Conservation (phyloP, 768 basidiomycete species). For the Macrolepiota dolichaula region DNA sequence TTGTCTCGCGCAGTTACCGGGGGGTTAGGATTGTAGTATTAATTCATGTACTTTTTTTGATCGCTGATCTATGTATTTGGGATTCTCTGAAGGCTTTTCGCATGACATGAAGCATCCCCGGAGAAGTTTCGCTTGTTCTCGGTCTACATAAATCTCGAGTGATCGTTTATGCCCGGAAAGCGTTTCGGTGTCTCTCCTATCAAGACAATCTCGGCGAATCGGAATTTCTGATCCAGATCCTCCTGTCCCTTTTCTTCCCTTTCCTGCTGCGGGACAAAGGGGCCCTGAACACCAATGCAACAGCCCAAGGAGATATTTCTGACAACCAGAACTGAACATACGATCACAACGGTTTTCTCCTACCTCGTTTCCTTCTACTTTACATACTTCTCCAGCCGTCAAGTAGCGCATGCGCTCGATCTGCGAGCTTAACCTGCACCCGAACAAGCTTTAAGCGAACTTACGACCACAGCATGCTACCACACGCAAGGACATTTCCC, state of each 20-base stretch:
- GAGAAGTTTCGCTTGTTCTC: neutral
- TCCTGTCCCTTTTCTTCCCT: neutral
- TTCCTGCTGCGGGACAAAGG: neutral
- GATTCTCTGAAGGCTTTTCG: neutral
- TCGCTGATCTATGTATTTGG: slow-evolving; percentile 6
- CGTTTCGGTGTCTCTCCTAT: neutral
- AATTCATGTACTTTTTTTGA: neutral
- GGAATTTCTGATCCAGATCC: neutral
- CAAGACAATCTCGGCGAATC: neutral
- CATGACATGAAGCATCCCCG: neutral
- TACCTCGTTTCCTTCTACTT: neutral
- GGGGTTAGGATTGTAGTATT: neutral
- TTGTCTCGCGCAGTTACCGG: neutral
- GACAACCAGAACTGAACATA: neutral
- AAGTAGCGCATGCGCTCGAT: neutral
- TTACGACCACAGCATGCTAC: neutral
- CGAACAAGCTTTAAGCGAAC: neutral
- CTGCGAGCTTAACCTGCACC: neutral
- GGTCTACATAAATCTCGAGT: neutral
- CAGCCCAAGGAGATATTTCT: neutral
- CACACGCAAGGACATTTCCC: neutral
- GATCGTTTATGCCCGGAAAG: neutral
- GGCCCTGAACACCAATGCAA: neutral
- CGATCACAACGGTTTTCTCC: neutral
- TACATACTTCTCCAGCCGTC: neutral